These are phyloP conservation scores for Coix lacrymajobi DNA, from an alignment of 176 grass and related monocot genomes.

Conservation along the genomic window DNA sequence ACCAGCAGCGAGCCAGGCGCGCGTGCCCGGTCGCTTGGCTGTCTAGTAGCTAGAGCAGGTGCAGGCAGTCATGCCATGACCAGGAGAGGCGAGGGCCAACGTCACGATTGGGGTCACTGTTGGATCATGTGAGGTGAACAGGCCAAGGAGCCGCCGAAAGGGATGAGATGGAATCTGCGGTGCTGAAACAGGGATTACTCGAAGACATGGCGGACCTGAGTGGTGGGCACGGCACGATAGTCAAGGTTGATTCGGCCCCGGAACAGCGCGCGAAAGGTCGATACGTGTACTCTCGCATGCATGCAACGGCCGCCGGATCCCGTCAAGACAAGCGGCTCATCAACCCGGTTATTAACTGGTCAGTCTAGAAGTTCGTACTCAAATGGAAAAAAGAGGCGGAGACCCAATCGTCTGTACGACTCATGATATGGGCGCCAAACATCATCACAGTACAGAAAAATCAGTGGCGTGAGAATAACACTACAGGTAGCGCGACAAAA, in stretches of 20 bases:
- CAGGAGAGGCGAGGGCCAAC: neutral
- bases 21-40: neutral
- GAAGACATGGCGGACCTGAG: neutral
- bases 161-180: neutral
- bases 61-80: neutral
- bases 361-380: neutral
- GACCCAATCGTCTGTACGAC: neutral
- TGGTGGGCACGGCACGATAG: neutral
- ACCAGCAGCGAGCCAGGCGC: neutral
- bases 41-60: neutral
- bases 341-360: neutral
- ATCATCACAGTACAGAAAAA: neutral
- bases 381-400: neutral
- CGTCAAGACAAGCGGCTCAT: neutral
- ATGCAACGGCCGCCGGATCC: neutral
- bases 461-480: no score
- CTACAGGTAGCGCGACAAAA: no score
- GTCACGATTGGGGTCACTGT: slow-evolving; percentile 13
- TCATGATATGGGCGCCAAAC: neutral
- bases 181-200: neutral
- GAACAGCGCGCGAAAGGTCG: neutral
- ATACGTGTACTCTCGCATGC: neutral
- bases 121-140: slow-evolving; percentile 24
- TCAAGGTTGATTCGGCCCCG: neutral
- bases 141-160: neutral